Evolutionary conservation across 176 grass and related monocot genomes (phyloP).

Genomic region (Cenchrus fungigraminus): DNA sequence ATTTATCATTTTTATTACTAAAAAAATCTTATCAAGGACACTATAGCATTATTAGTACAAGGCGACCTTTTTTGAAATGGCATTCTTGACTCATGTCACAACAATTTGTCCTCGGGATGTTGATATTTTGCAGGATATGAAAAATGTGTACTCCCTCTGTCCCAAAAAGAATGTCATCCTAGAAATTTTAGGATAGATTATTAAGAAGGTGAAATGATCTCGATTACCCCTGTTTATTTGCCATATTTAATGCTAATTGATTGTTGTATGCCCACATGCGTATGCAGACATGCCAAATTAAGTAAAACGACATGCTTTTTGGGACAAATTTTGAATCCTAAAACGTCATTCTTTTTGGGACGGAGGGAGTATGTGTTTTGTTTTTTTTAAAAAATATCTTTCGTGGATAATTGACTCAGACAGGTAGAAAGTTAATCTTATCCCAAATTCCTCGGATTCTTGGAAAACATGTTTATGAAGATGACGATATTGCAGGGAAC

Average conservation of each 20-base stretch:
- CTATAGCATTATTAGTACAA: background rate
- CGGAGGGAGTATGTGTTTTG: too few relatives aligned
- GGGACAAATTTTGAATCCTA: too few relatives aligned
- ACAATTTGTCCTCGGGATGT: background rate
- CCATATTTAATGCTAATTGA: too few relatives aligned
- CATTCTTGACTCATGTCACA: background rate
- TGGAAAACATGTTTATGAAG: background rate
- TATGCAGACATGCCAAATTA: too few relatives aligned
- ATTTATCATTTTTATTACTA: conserved; percentile 13
- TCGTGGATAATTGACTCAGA: background rate
- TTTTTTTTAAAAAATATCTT: background rate
- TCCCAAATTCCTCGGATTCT: background rate
- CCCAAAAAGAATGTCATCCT: too few relatives aligned
- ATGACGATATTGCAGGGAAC: background rate
- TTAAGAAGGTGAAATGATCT: too few relatives aligned
- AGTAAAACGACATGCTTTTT: background rate
- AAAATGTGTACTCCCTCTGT: background rate
- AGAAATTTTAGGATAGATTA: too few relatives aligned
- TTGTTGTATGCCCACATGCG: too few relatives aligned
- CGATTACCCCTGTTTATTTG: too few relatives aligned
- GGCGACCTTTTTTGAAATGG: background rate
- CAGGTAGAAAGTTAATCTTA: background rate
- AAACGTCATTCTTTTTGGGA: too few relatives aligned
- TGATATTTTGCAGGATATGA: background rate
- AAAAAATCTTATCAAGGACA: background rate